phyloP scores from a whole-genome alignment of 2,329 filamentous ascomycete genomes.

The Colletotrichum echinochloae region DNA sequence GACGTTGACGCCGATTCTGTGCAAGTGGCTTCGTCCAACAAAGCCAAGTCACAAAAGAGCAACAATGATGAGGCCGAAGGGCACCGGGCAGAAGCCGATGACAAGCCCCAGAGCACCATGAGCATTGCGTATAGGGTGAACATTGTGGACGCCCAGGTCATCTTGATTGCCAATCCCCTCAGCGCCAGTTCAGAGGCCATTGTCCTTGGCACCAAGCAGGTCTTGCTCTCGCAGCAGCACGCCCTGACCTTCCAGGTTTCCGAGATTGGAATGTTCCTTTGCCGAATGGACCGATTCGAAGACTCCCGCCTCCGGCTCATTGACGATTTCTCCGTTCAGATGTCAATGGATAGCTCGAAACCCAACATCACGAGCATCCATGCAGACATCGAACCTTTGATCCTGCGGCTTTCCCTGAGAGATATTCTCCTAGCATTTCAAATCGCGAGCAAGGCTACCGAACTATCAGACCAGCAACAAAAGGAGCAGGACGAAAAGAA shows the following conservation, averaged over 20 bases:
- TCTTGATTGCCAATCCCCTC: slow-evolving; percentile 93
- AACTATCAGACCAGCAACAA: slow-evolving; percentile 78
- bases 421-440: slow-evolving; percentile 96
- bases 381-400: slow-evolving; percentile 89
- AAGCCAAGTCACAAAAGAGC: slow-evolving; percentile 49
- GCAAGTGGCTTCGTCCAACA: slow-evolving; percentile 59
- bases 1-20: slow-evolving; percentile 66
- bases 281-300: slow-evolving; percentile 98
- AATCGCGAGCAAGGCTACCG: slow-evolving; percentile 90
- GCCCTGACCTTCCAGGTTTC: slow-evolving; percentile 93
- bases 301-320: slow-evolving; percentile 90
- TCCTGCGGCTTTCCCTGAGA: slow-evolving; percentile 88
- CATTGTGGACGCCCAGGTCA: slow-evolving; percentile 94
- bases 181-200: slow-evolving; percentile 94
- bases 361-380: slow-evolving; percentile 80
- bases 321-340: slow-evolving; percentile 93
- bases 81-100: slow-evolving; percentile 31
- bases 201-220: slow-evolving; percentile 92
- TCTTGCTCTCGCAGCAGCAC: slow-evolving; percentile 93
- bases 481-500: slow-evolving; percentile 62
- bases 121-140: slow-evolving; percentile 90
- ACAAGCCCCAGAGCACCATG: slow-evolving; percentile 62
- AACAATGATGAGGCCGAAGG: slow-evolving; percentile 39
- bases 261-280: slow-evolving; percentile 97
- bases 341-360: slow-evolving; percentile 82